Evolutionary conservation across 257 asterid species (phyloP).

Genomic region (Marsdenia floribunda): DNA sequence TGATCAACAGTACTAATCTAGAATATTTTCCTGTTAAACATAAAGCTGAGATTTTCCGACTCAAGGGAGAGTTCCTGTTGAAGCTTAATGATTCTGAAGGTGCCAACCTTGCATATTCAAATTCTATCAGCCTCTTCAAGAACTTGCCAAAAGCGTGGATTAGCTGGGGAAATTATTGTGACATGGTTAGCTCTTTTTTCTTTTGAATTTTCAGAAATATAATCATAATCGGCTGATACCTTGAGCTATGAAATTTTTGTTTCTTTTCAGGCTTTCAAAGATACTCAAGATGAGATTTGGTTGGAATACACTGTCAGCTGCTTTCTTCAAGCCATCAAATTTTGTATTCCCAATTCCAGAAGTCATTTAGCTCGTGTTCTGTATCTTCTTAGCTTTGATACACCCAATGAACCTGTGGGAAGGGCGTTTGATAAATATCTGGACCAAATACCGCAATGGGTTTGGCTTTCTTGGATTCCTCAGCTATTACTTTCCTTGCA

Average conservation of each 20-base stretch:
- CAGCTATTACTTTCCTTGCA: conserved; percentile 89
- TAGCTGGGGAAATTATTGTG: conserved; percentile 98
- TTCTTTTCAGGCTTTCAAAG: conserved; percentile 71
- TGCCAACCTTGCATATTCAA: conserved; percentile 90
- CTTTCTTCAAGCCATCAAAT: conserved; percentile 95
- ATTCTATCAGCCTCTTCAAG: conserved; percentile 83
- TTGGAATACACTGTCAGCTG: conserved; percentile 97
- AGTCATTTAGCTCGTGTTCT: conserved; percentile 97
- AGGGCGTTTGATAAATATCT: conserved; percentile 89
- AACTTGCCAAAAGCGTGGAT: conserved; percentile 98
- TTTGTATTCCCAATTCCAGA: conserved; percentile 88
- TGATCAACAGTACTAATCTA: conserved; percentile 91
- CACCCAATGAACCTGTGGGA: conserved; percentile 91
- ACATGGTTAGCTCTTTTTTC: conserved; percentile 55
- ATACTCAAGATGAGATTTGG: conserved; percentile 92
- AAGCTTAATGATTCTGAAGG: conserved; percentile 96
- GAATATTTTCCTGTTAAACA: conserved; percentile 92
- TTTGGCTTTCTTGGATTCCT: conserved; percentile 99
- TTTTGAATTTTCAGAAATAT: conserved; percentile 11
- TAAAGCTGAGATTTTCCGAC: conserved; percentile 92
- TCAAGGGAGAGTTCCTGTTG: conserved; percentile 90
- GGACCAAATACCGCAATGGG: conserved; percentile 95
- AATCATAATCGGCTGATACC: background rate
- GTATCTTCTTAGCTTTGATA: conserved; percentile 94
- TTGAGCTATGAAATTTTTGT: conserved; percentile 18